Evolutionary conservation across 192 early-diverging fungal species (phyloP), one percentile per base, ranked within the genome.

Genomic region (Linnemannia zychae): DNA sequence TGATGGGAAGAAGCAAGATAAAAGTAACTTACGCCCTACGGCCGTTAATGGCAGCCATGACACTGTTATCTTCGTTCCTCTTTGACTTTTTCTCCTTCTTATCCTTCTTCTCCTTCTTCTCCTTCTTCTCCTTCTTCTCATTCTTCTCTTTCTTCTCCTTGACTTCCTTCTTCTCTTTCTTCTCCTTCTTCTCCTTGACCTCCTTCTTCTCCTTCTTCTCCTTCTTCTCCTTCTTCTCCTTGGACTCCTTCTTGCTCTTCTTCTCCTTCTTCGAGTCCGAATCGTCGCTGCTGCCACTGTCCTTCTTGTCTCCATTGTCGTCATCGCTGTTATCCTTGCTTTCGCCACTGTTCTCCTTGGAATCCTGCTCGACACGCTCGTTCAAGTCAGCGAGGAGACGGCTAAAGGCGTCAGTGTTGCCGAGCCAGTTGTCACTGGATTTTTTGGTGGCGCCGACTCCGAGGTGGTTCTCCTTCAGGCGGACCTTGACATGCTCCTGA

Each of bases 391-490:
- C 91, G 78, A 99, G 90, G 22, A 99, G 90, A 48, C 89, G 89
- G 13, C 92, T 91, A 80, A 98, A 98, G 1, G 96, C 98, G 73
- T 91, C 93, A 9, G 97, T 92, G 86, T 98, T 97, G 71, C 95
- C 97, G 22, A 99, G 91, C 98, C 98, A 99, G 87, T 99, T 99
- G 79, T 98, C 95, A 40, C 90, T 92, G 12, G 93, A 94, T 44
- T 96, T 96, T 75, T 93, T 93, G 60, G 94, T 95, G 1, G 97
- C 97, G 28, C 98, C 98, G 18, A 99, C 86, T 71, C 98, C 98
- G n/a, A 95, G 88, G 75, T 92, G 95, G 87, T 99, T 93, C 67
- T 93, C 90, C 90, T 99, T 99, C 38, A 96, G 85, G 53, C 89
- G 88, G 68, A 98, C 94, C 86, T 97, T 97, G 72, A 99, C 91